Evolutionary conservation across 176 grass and related monocot genomes (phyloP), one percentile per base, ranked within the genome.

Genomic region (Pontederia paniculata): DNA sequence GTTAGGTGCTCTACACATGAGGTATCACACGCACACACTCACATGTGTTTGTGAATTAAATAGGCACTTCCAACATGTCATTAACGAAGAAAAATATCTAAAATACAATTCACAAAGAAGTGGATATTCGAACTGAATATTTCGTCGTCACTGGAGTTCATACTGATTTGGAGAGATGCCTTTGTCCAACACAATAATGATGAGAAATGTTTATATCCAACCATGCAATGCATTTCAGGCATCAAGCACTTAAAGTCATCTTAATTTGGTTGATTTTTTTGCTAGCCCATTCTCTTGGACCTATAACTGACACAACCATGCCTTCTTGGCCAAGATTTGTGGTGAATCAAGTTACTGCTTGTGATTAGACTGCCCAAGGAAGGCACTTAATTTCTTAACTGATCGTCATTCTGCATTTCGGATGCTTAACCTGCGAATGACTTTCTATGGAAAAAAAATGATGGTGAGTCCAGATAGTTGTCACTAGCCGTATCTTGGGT

Each of bases 341-440:
- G 44, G 86, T 97, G 60, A 97, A 97, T 44, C 74, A 82, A 13
- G 93, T 97, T 25, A 97, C 93, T 51, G 75, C 83, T 63, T 86
- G 86, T 16, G 83, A 90, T 61, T 90, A 97, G 86, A 90, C 41
- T 97, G 86, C 45, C 86, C 93, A 60, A 90, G 74, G 50, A 84
- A 87, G 63, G 86, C 90, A 54, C 69, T 90, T 19, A 66, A 44
- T 42, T 90, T 97, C 65, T 69, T 97, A 74, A 84, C 93, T 23
- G 80, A 88, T 62, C 86, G 90, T 8, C 93, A 97, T 66, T 66
- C 83, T 63, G 84, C 93, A 16, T 97, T 97, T 76, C 85, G 86
- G 64, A 90, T 97, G 86, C 69, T 97, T 21, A 97, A 97, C 73
- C 77, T 97, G 17, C 80, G 44, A 97, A 97, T 44, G 93, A 97